phyloP scores from a whole-genome alignment of 2,329 filamentous ascomycete genomes.

The Furcasterigmium sp. region DNA sequence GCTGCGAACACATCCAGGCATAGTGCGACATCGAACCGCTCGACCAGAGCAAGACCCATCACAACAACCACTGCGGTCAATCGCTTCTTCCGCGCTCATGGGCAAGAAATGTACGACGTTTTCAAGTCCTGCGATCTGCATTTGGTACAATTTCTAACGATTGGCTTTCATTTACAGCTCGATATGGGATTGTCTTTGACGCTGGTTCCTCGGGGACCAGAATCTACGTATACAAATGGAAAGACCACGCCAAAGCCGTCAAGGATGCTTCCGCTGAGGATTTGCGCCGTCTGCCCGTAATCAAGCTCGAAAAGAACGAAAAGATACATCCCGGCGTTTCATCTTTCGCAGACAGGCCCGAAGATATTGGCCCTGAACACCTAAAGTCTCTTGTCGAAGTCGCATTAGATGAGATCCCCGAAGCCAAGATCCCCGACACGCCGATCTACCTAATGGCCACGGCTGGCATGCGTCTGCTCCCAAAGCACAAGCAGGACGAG shows the following conservation, averaged over 20 bases:
- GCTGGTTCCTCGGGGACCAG: constrained; percentile 96
- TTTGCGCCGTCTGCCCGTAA: constrained; percentile 65
- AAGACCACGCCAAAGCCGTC: constrained; percentile 63
- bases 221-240: constrained; percentile 91
- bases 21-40: too few relatives aligned
- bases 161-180: constrained; percentile 32
- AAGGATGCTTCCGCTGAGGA: constrained; percentile 46
- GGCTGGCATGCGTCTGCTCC: constrained; percentile 86
- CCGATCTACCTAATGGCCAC: constrained; percentile 95
- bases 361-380: constrained; percentile 75
- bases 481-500: constrained; percentile 63
- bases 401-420: constrained; percentile 72
- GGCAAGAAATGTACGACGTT: constrained; percentile 5
- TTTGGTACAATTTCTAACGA: too few relatives aligned
- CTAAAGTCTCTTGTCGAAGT: constrained; percentile 75
- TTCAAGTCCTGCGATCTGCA: too few relatives aligned
- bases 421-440: constrained; percentile 72
- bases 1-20: too few relatives aligned
- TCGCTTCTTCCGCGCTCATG: not conserved
- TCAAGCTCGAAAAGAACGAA: constrained; percentile 83
- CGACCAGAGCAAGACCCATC: too few relatives aligned
- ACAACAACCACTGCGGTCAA: too few relatives aligned
- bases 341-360: constrained; percentile 74
- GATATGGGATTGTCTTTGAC: constrained; percentile 94
- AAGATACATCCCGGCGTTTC: constrained; percentile 94